Conservation (phyloP, 1,284 basidiomycete species). For the Somion occarium region DNA sequence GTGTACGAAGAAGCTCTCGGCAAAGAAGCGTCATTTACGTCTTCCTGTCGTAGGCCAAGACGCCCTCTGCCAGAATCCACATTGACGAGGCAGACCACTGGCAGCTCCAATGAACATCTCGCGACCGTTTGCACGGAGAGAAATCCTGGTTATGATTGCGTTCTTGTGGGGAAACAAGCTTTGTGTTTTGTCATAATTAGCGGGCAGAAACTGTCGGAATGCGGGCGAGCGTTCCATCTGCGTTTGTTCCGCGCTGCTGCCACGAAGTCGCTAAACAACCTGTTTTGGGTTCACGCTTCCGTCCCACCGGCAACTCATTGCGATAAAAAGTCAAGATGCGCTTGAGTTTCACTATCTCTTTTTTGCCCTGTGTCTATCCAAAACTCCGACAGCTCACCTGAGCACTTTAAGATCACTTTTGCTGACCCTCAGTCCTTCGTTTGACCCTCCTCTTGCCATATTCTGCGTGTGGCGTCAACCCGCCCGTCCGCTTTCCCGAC, state of each 20-base stretch:
- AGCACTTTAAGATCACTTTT: not conserved
- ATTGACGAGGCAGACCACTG: no score
- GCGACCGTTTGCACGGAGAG: no score
- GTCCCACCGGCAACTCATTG: not conserved
- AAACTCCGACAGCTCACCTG: not conserved
- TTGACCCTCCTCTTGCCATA: not conserved
- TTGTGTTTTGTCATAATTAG: no score
- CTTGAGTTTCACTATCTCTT: not conserved
- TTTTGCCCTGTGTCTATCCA: not conserved
- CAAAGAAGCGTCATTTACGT: not conserved
- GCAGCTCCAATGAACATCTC: no score
- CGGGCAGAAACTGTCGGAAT: no score
- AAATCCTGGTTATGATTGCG: no score
- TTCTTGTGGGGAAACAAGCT: no score
- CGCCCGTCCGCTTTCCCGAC: not conserved
- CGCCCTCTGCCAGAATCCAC: no score
- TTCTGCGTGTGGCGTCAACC: not conserved
- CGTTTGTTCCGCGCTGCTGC: not conserved
- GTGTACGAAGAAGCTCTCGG: not conserved
- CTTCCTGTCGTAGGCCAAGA: not conserved
- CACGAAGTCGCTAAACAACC: not conserved
- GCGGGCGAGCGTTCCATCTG: no score
- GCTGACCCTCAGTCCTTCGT: not conserved
- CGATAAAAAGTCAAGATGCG: not conserved
- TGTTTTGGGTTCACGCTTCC: not conserved